A percentile compares a stretch with the other conserved stretches of the same genome.
These are phyloP conservation scores for Rhizopogon vinicolor DNA, from an alignment of 768 basidiomycete genomes.

Conservation along the genomic window DNA sequence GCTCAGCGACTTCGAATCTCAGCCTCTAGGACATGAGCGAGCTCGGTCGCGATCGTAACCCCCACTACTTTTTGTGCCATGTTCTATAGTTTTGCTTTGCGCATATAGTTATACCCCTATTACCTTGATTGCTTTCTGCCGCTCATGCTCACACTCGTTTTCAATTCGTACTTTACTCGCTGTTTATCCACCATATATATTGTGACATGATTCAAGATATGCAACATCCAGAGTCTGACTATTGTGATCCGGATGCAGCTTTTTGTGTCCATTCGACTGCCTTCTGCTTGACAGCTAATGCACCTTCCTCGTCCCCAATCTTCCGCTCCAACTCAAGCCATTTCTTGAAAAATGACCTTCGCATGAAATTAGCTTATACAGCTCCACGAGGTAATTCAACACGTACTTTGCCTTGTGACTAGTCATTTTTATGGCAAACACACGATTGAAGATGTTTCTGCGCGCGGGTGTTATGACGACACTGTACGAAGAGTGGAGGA, in stretches of 20 bases:
- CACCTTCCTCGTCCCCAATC: slow-evolving; percentile 85
- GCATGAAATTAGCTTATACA: slow-evolving; percentile 10
- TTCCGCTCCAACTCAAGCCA: slow-evolving; percentile 87
- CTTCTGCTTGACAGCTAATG: slow-evolving; percentile 74
- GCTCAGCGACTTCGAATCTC: slow-evolving; percentile 67
- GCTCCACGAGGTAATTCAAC: background rate
- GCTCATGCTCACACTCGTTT: slow-evolving; percentile 49
- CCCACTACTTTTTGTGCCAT: slow-evolving; percentile 7
- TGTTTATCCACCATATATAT: slow-evolving; percentile 32
- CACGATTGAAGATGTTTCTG: slow-evolving; percentile 27
- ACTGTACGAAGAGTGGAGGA: background rate
- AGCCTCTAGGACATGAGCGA: slow-evolving; percentile 50
- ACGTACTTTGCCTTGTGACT: slow-evolving; percentile 93
- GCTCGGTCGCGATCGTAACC: slow-evolving; percentile 51
- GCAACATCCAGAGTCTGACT: slow-evolving; percentile 15
- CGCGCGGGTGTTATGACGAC: background rate
- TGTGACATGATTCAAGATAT: slow-evolving; percentile 25
- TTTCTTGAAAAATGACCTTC: slow-evolving; percentile 94
- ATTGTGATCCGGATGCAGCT: slow-evolving; percentile 30
- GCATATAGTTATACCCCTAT: slow-evolving; percentile 34
- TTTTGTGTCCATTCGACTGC: slow-evolving; percentile 89
- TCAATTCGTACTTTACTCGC: slow-evolving; percentile 40
- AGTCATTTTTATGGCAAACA: slow-evolving; percentile 44
- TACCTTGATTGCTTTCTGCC: slow-evolving; percentile 29
- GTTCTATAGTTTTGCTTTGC: slow-evolving; percentile 18